These are phyloP conservation scores for Phytophthora sp. DNA, from an alignment of 352 stramenopile genomes.

Conservation along the genomic window DNA sequence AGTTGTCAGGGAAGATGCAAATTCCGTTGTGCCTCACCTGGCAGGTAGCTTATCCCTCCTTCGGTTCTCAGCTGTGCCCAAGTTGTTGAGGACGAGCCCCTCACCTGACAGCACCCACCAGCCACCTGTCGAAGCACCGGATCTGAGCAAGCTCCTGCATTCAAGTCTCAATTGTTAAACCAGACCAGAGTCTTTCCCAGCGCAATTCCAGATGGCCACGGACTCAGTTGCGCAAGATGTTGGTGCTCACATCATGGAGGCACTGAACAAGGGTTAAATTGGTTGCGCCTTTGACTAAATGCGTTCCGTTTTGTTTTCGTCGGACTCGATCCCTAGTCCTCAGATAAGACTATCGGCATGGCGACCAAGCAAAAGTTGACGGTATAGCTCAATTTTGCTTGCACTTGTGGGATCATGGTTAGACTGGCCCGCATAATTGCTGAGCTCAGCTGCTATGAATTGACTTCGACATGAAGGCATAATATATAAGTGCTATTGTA, in stretches of 20 bases:
- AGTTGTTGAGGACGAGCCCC: neutral
- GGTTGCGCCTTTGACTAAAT: neutral
- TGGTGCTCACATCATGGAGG: neutral
- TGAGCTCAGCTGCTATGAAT: too few relatives aligned
- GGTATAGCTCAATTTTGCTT: too few relatives aligned
- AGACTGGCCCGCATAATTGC: too few relatives aligned
- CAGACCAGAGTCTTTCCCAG: slow-evolving; percentile 16
- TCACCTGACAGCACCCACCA: neutral
- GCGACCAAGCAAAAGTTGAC: too few relatives aligned
- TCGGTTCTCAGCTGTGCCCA: too few relatives aligned
- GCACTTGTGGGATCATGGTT: too few relatives aligned
- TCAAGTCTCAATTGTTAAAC: slow-evolving; percentile 18
- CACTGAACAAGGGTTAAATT: neutral
- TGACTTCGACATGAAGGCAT: too few relatives aligned
- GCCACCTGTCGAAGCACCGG: slow-evolving; percentile 17
- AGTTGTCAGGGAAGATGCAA: slow-evolving; percentile 21
- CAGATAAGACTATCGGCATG: too few relatives aligned
- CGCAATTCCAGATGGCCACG: slow-evolving; percentile 6
- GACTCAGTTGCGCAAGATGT: slow-evolving; percentile 20
- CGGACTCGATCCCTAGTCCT: neutral
- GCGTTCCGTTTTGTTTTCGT: neutral
- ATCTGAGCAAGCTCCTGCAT: slow-evolving; percentile 7
- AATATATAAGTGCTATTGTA: too few relatives aligned
- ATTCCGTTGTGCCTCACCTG: slow-evolving; percentile 10
- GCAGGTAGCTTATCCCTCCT: neutral